phyloP scores from a whole-genome alignment of 768 basidiomycete genomes.

The Multifurca ochricompacta region DNA sequence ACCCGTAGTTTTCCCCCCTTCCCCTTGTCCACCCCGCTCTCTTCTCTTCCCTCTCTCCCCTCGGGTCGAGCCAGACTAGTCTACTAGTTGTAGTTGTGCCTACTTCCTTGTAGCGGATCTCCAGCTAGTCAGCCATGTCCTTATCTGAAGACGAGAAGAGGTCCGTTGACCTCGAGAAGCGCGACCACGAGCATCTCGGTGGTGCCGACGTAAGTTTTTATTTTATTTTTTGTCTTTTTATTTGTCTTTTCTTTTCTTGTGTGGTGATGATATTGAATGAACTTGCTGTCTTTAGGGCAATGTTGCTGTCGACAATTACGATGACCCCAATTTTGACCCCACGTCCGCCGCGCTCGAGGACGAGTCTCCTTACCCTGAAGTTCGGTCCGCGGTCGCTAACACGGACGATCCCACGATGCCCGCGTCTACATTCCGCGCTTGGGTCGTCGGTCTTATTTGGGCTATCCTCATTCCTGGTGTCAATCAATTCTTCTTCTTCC shows the following conservation, averaged over 20 bases:
- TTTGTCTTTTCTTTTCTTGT: background rate
- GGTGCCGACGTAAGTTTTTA: background rate
- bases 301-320: constrained; percentile 23
- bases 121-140: constrained; percentile 15
- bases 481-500: constrained; percentile 74
- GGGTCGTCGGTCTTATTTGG: constrained; percentile 37
- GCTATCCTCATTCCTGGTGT: constrained; percentile 58
- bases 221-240: background rate
- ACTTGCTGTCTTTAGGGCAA: background rate
- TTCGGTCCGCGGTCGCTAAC: constrained; percentile 43
- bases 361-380: constrained; percentile 49
- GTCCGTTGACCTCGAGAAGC: constrained; percentile 20
- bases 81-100: constrained; percentile 5
- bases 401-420: constrained; percentile 40
- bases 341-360: constrained; percentile 30
- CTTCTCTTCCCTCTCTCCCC: background rate
- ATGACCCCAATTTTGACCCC: constrained; percentile 32
- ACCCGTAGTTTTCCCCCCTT: background rate
- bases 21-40: too few species aligned
- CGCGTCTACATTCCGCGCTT: constrained; percentile 30
- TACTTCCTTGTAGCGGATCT: background rate
- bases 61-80: background rate
- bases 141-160: constrained; percentile 22
- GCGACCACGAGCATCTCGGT: background rate
- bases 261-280: background rate